Evolutionary conservation across 1,284 basidiomycete species (phyloP).

Genomic region (Lentinula novae-zelandiae): DNA sequence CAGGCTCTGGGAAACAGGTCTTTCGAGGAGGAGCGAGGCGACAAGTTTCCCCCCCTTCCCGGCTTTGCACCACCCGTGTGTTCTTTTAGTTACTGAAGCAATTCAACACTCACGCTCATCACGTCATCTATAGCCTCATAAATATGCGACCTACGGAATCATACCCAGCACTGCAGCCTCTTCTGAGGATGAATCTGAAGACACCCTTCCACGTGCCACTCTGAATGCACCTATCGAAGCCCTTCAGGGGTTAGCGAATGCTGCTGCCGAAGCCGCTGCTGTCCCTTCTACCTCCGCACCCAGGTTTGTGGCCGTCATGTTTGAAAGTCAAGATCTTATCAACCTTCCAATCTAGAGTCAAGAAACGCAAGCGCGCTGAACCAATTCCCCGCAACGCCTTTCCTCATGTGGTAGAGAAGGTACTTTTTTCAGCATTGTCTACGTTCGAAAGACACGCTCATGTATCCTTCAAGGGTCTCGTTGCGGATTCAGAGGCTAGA

Average conservation of each 20-base stretch:
- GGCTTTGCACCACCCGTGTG: slow-evolving; percentile 86
- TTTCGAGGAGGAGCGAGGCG: slow-evolving; percentile 17
- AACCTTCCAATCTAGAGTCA: slow-evolving; percentile 47
- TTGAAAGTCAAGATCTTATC: slow-evolving; percentile 11
- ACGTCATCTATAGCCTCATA: slow-evolving; percentile 60
- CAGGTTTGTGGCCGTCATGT: slow-evolving; percentile 34
- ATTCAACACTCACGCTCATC: slow-evolving; percentile 13
- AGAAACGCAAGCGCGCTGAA: slow-evolving; percentile 85
- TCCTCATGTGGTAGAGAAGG: slow-evolving; percentile 82
- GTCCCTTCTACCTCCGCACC: slow-evolving; percentile 49
- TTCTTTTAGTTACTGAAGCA: slow-evolving; percentile 16
- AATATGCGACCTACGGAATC: slow-evolving; percentile 89
- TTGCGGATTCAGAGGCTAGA: slow-evolving; percentile 72
- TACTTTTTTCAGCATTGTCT: slow-evolving; percentile 20
- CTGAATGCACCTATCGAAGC: slow-evolving; percentile 92
- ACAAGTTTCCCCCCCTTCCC: slow-evolving; percentile 73
- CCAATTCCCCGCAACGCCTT: slow-evolving; percentile 83
- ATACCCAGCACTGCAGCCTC: slow-evolving; percentile 77
- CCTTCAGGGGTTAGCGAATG: slow-evolving; percentile 87
- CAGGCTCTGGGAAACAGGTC: slow-evolving; percentile 15
- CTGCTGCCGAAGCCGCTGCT: slow-evolving; percentile 87
- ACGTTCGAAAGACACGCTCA: slow-evolving; percentile 1
- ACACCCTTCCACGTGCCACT: slow-evolving; percentile 75
- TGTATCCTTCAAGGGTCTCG: slow-evolving; percentile 55
- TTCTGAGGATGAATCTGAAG: slow-evolving; percentile 86